A percentile compares a stretch with the other conserved stretches of the same genome.
These are phyloP conservation scores for Spinellus fusiger DNA, from an alignment of 192 early-diverging fungal species.

Conservation along the genomic window DNA sequence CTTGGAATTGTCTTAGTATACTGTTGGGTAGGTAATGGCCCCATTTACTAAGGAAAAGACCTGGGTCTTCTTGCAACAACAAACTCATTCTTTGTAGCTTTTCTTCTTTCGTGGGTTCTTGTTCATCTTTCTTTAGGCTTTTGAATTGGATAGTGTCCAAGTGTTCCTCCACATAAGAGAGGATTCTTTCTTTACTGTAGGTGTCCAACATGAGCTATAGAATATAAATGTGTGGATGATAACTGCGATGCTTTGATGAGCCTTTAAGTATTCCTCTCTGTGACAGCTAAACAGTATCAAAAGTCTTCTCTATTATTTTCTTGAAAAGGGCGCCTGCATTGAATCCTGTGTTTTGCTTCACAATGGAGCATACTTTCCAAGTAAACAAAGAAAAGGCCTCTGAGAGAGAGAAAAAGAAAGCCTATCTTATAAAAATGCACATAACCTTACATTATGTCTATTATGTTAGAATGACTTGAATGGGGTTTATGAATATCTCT, in stretches of 20 bases:
- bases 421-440: too few relatives aligned
- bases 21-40: slow-evolving; percentile 26
- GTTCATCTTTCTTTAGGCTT: slow-evolving; percentile 23
- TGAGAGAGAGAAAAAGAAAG: too few relatives aligned
- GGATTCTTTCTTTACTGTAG: neutral
- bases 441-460: too few relatives aligned
- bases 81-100: slow-evolving; percentile 25
- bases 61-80: slow-evolving; percentile 27
- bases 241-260: neutral
- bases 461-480: neutral
- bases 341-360: too few relatives aligned
- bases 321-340: neutral
- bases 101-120: slow-evolving; percentile 15
- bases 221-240: neutral
- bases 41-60: slow-evolving; percentile 36
- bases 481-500: neutral
- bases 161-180: slow-evolving; percentile 17
- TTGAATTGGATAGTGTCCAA: slow-evolving; percentile 31
- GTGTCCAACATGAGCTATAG: neutral
- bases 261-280: neutral
- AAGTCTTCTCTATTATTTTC: slow-evolving; percentile 1
- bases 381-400: too few relatives aligned
- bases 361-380: too few relatives aligned
- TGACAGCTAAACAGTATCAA: neutral
- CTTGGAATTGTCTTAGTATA: slow-evolving; percentile 21